Base-by-base conservation (phyloP, 1,284 basidiomycete species). In the Pyrrhoderma noxium region DNA sequence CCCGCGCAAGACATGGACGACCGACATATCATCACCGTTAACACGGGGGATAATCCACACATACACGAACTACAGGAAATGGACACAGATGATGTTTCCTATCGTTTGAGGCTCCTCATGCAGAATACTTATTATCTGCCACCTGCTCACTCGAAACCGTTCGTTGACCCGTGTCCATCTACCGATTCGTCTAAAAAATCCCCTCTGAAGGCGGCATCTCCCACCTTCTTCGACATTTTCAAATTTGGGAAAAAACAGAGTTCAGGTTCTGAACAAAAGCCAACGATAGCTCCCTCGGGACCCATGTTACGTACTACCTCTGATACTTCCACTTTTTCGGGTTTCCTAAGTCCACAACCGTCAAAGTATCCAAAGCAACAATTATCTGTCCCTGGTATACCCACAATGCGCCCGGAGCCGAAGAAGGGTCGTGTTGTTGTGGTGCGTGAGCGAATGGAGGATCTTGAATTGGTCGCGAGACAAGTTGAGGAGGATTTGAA, bases 81-180 rank as follows among this genome's bases (percentile, higher is more conserved):
- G 60, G 80, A 87, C 59, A 73, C 76, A 16, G 88, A 90, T 64
- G 87, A 90, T 60, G 86, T 90, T 34, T 81, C 85, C 21, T 85
- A 88, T 67, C 82, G 87, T 22, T 76, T 90, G 16, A 80, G 80
- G 40, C 73, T 90, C 46, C 76, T 90, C 40, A 80, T 90, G 51
- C 85, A 83, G 64, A 90, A 90, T 67, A 88, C 74, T 61, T 90
- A 90, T 62, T 90, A 86, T 62, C 77, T 90, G 37, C 87, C 87
- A 3, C 88, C 87, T 9, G 87, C 88, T 0, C 87, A 90, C 60
- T 73, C 80, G 37, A 90, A 90, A 61, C 87, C 87, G 2, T 77
- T 78, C 38, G 77, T 80, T 47, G 76, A 86, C 54, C 72, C 76
- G 11, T 5, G 27, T 31, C 63, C 67, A 0, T 48, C 65, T 5